Evolutionary conservation across 1,284 basidiomycete species (phyloP), one percentile per base, ranked within the genome.

Genomic region (Heimioporus retisporus): DNA sequence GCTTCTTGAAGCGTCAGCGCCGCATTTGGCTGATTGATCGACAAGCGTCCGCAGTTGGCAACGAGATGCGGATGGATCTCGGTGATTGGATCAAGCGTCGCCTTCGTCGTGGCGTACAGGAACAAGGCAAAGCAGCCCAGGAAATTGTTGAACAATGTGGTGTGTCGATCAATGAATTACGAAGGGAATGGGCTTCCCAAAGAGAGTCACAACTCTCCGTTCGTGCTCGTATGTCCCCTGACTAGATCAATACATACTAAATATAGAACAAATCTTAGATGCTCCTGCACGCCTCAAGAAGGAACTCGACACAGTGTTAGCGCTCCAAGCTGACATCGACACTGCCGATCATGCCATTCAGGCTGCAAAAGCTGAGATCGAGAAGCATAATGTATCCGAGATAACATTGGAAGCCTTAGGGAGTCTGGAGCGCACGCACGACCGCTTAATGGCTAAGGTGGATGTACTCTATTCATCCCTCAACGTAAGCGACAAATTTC

Each of bases 381-480:
- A 18, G 16, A 50, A 50, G 21, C 46, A 48, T 10, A 18, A 18
- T 5, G 48, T 28, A 7, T 23, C 23, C 8, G 25, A 53, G 6
- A 1, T 10, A 2, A 31, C 69, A 10, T n/a, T 71, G 2, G 35
- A 59, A 5, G 70, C 71, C 6, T 68, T 81, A 0, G 46, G 46
- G 3, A 63, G 63, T 1, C 68, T 81, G 3, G 64, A 75, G 23
- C 35, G 40, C 0, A 71, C 67, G 1, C 75, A 78, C 0, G 51
- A 64, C 2, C 28, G 42, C 2, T 69, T 79, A 2, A 74, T 68
- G 18, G 59, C 35, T 1, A 68, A 75, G 40, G 75, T 77, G 0
- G 79, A 84, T 5, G 59, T 43, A 0, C 68, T 84, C 0, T 83
- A 82, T 65, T 51, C 73, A 4, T 81, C 81, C 0, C 72, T 84